phyloP scores from a whole-genome alignment of 495 filamentous ascomycete genomes.

The Annulohypoxylon moriforme region DNA sequence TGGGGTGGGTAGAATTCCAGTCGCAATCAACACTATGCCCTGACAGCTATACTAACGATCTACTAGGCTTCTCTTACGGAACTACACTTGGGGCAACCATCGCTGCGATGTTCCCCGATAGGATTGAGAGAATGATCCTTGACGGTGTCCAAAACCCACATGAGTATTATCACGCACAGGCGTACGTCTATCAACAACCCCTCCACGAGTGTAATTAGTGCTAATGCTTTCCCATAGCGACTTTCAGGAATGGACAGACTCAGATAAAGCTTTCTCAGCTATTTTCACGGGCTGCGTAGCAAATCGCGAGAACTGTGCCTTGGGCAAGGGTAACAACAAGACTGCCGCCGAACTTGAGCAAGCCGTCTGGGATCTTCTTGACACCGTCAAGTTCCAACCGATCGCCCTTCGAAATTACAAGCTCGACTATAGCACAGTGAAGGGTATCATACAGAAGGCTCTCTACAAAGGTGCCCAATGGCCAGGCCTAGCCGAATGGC shows the following conservation, averaged over 20 bases:
- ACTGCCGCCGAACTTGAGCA: conserved; percentile 52
- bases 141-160: conserved; percentile 57
- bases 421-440: conserved; percentile 44
- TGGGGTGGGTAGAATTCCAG: conserved; percentile 51
- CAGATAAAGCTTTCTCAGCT: conserved; percentile 49
- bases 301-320: conserved; percentile 44
- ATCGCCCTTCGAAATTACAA: conserved; percentile 30
- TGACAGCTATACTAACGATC: conserved; percentile 2
- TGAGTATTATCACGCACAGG: conserved; percentile 53
- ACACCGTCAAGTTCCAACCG: conserved; percentile 46
- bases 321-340: conserved; percentile 43
- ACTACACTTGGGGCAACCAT: conserved; percentile 56
- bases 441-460: conserved; percentile 34
- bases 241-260: conserved; percentile 46
- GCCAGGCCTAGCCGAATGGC: conserved; percentile 36
- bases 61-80: conserved; percentile 56
- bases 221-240: conserved; percentile 20
- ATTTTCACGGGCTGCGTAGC: conserved; percentile 50
- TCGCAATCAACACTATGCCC: background rate
- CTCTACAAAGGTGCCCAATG: conserved; percentile 45
- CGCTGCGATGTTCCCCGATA: conserved; percentile 60
- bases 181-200: conserved; percentile 3
- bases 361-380: conserved; percentile 45
- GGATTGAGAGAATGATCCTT: conserved; percentile 55
- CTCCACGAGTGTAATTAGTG: background rate